phyloP scores from a whole-genome alignment of 495 filamentous ascomycete genomes.

The Sordaria brevicollis region DNA sequence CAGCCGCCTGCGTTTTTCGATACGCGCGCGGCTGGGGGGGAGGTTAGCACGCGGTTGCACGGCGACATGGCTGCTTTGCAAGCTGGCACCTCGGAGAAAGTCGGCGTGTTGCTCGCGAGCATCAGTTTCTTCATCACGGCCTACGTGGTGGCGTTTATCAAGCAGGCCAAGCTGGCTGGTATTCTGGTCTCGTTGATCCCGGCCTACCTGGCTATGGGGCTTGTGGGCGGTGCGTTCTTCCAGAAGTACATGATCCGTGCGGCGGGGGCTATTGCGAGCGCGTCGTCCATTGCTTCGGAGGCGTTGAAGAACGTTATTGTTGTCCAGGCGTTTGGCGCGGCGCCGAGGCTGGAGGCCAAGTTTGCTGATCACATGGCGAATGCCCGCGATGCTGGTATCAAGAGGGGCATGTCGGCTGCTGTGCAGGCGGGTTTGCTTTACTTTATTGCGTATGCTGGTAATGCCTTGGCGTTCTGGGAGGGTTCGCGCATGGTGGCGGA shows the following conservation, averaged over 20 bases:
- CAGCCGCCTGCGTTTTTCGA: conserved; percentile 56
- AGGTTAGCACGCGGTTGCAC: conserved; percentile 50
- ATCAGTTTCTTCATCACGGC: conserved; percentile 51
- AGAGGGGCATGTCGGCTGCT: conserved; percentile 54
- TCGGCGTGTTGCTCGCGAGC: conserved; percentile 46
- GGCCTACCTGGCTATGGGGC: conserved; percentile 52
- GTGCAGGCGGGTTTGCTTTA: conserved; percentile 72
- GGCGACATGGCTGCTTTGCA: conserved; percentile 50
- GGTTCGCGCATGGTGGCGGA: conserved; percentile 66
- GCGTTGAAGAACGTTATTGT: conserved; percentile 82
- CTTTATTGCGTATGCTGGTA: conserved; percentile 71
- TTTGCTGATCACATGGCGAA: conserved; percentile 59
- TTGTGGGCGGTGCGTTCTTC: conserved; percentile 47
- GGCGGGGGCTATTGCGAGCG: conserved; percentile 38
- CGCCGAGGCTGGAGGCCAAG: conserved; percentile 68
- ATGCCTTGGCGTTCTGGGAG: conserved; percentile 89
- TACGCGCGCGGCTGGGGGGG: conserved; percentile 35
- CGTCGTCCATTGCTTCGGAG: conserved; percentile 68
- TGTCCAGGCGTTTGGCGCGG: conserved; percentile 77
- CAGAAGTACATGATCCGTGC: conserved; percentile 43
- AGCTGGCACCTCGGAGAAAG: conserved; percentile 55
- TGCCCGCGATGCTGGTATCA: conserved; percentile 65
- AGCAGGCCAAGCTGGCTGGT: conserved; percentile 38
- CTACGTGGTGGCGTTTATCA: conserved; percentile 54
- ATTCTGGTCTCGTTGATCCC: conserved; percentile 51